phyloP scores from a whole-genome alignment of 179 eudicot genomes.

The Sideroxylon spinosum region DNA sequence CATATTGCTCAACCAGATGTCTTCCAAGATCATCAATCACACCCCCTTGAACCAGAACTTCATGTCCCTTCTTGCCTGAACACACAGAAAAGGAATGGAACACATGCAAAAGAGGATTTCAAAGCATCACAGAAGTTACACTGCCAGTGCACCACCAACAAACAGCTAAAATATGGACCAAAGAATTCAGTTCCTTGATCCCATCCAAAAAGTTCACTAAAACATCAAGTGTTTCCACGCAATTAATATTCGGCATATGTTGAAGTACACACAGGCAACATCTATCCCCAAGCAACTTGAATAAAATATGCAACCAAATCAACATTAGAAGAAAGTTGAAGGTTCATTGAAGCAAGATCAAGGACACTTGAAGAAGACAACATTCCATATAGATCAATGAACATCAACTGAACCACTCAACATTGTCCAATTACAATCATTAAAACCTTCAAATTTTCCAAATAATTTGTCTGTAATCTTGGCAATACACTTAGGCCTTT shows the following conservation, averaged over 20 bases:
- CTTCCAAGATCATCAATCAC: slow-evolving; percentile 91
- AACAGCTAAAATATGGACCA: neutral
- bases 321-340: too few relatives aligned
- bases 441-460: too few relatives aligned
- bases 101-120: neutral
- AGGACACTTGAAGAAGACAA: too few relatives aligned
- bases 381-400: too few relatives aligned
- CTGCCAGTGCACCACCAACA: neutral
- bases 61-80: slow-evolving; percentile 90
- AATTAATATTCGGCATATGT: too few relatives aligned
- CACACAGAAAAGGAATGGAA: neutral
- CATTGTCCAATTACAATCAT: too few relatives aligned
- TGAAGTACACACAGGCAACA: neutral
- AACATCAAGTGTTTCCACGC: neutral
- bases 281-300: neutral
- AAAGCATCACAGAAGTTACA: neutral
- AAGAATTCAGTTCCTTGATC: neutral
- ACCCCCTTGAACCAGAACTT: slow-evolving; percentile 93
- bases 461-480: too few relatives aligned
- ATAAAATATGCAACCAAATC: neutral
- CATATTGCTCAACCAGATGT: slow-evolving; percentile 84
- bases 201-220: neutral
- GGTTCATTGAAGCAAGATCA: too few relatives aligned
- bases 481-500: too few relatives aligned
- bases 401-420: too few relatives aligned